A percentile compares a stretch with the other conserved stretches of the same genome.
These are phyloP conservation scores for Chrysoporthe austroafricana DNA, from an alignment of 2,329 filamentous ascomycete species.

Conservation along the genomic window DNA sequence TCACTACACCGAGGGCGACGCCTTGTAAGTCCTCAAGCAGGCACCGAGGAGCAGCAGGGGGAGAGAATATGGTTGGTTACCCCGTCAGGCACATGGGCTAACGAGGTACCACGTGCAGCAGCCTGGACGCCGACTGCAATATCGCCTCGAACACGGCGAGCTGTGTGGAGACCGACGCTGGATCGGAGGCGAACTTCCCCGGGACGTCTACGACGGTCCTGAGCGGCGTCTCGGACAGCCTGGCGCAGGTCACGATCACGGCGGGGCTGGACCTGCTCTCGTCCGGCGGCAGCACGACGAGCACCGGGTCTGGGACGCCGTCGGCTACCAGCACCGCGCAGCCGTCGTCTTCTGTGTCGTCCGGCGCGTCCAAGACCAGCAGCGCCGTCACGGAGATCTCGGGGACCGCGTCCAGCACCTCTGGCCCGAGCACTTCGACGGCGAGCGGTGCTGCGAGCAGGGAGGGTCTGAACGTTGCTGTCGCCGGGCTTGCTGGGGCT, in stretches of 20 bases:
- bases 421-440: slow-evolving; percentile 1
- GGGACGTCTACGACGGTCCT: not conserved
- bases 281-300: slow-evolving; percentile 4
- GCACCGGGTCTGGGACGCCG: slow-evolving; percentile 11
- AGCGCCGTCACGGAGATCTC: slow-evolving; percentile 3
- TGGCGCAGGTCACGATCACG: slow-evolving; percentile 22
- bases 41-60: not conserved
- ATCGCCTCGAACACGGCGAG: slow-evolving; percentile 7
- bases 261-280: slow-evolving; percentile 24
- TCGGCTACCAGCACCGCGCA: not conserved
- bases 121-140: slow-evolving; percentile 14
- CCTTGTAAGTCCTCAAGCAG: slow-evolving; percentile 9
- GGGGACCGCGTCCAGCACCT: not conserved
- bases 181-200: slow-evolving; percentile 17
- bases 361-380: slow-evolving; percentile 18
- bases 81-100: not conserved
- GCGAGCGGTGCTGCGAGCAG: slow-evolving; percentile 16
- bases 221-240: slow-evolving; percentile 13
- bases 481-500: slow-evolving; percentile 18
- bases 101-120: not conserved
- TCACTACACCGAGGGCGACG: slow-evolving; percentile 17
- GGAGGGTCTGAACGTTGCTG: not conserved
- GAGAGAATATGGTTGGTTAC: too few species aligned
- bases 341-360: not conserved
- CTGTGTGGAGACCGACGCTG: slow-evolving; percentile 18